Evolutionary conservation across 192 early-diverging fungal genomes (phyloP).

Genomic region (Oehlia diaphana): DNA sequence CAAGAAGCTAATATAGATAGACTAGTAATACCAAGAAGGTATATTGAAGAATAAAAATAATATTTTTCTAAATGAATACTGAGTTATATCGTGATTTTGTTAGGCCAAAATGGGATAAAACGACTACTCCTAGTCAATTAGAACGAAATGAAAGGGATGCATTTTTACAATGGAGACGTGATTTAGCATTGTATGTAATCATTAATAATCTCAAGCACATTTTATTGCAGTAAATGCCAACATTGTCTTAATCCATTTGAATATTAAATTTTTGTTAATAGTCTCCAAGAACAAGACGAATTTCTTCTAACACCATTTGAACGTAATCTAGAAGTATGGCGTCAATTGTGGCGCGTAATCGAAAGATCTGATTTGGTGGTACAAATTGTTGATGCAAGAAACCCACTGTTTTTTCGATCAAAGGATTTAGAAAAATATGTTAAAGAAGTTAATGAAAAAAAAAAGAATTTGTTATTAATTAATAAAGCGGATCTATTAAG

Average conservation of each 20-base stretch:
- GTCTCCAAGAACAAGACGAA: constrained; percentile 89
- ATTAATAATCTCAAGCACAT: neutral
- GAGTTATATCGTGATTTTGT: neutral
- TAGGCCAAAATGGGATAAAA: constrained; percentile 82
- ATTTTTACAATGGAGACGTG: constrained; percentile 93
- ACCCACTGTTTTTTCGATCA: constrained; percentile 89
- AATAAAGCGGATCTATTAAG: constrained; percentile 99
- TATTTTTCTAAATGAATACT: neutral
- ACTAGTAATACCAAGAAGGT: constrained; percentile 82
- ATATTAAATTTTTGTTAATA: constrained; percentile 25
- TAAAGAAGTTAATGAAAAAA: constrained; percentile 80
- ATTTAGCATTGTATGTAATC: constrained; percentile 63
- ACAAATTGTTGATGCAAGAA: constrained; percentile 98
- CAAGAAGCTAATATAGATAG: constrained; percentile 74
- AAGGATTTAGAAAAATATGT: constrained; percentile 92
- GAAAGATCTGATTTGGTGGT: constrained; percentile 94
- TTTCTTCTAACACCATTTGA: constrained; percentile 97
- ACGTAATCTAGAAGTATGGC: constrained; percentile 98
- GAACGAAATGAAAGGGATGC: constrained; percentile 78
- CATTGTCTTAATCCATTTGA: neutral
- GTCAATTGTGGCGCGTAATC: constrained; percentile 98
- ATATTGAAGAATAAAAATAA: neutral
- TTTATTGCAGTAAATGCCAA: too few species aligned
- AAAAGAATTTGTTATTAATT: constrained; percentile 87
- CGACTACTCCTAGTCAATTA: constrained; percentile 79